Conservation (phyloP, 495 filamentous ascomycete species). For the Annulohypoxylon stygium region DNA sequence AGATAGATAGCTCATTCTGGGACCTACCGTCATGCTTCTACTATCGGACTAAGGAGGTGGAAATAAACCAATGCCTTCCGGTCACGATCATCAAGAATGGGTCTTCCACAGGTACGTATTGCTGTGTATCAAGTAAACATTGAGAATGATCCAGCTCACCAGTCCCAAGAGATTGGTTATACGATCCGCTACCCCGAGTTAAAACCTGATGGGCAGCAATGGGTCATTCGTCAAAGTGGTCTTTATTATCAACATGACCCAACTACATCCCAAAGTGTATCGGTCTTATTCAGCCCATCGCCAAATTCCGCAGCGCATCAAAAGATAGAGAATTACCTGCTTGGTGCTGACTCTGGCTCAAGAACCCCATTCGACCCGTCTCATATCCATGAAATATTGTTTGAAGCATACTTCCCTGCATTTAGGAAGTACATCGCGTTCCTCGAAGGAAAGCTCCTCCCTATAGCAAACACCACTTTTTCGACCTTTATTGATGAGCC, state of each 20-base stretch:
- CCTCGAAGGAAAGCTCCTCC: slow-evolving; percentile 54
- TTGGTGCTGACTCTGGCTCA: slow-evolving; percentile 14
- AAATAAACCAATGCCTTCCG: slow-evolving; percentile 55
- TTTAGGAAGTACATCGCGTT: slow-evolving; percentile 58
- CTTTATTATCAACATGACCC: slow-evolving; percentile 58
- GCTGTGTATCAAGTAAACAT: not conserved
- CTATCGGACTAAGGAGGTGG: slow-evolving; percentile 53
- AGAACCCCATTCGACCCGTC: slow-evolving; percentile 37
- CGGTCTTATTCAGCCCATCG: slow-evolving; percentile 56
- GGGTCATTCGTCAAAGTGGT: slow-evolving; percentile 61
- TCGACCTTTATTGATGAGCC: slow-evolving; percentile 53
- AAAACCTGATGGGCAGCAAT: slow-evolving; percentile 51
- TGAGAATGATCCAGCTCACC: not conserved
- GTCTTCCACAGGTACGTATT: slow-evolving; percentile 47
- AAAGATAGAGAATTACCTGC: slow-evolving; percentile 40
- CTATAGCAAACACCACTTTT: slow-evolving; percentile 51
- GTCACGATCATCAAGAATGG: slow-evolving; percentile 44
- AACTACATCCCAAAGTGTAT: slow-evolving; percentile 48
- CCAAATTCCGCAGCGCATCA: slow-evolving; percentile 49
- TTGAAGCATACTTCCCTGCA: slow-evolving; percentile 54
- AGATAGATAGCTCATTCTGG: slow-evolving; percentile 51
- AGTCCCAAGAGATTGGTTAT: slow-evolving; percentile 55
- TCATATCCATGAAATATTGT: slow-evolving; percentile 54
- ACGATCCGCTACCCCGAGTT: slow-evolving; percentile 58
- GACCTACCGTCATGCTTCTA: slow-evolving; percentile 59